Evolutionary conservation across 192 early-diverging fungal genomes (phyloP).

Genomic region (Gamsiella multidivaricata): DNA sequence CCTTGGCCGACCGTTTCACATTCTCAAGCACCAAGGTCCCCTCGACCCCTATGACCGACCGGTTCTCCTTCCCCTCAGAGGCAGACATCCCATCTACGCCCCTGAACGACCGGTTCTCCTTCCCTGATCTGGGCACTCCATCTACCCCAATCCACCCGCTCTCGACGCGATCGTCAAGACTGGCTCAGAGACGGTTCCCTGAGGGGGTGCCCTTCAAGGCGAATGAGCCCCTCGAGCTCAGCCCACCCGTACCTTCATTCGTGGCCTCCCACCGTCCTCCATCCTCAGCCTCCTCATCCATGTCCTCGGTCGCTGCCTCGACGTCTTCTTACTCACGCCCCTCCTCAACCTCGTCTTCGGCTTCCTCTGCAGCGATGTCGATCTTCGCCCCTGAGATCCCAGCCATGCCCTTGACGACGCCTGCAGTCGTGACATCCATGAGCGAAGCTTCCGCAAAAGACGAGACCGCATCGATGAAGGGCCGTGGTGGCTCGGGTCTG

Average conservation of each 20-base stretch:
- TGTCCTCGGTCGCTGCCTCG: conserved; percentile 12
- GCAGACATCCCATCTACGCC: not conserved
- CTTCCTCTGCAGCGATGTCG: conserved; percentile 10
- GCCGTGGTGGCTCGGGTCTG: not conserved
- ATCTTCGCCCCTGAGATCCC: not conserved
- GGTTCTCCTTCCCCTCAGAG: conserved; percentile 5
- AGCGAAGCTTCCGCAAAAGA: not conserved
- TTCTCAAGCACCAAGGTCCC: conserved; percentile 5
- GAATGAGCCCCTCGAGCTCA: conserved; percentile 7
- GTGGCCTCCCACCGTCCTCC: conserved; percentile 1
- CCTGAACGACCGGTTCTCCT: not conserved
- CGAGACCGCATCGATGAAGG: not conserved
- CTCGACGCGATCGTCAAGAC: no score
- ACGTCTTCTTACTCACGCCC: conserved; percentile 19
- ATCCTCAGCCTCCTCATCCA: not conserved
- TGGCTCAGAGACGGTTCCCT: no score
- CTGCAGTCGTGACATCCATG: not conserved
- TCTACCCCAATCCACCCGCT: no score
- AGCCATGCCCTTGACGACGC: not conserved
- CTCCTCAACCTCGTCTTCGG: conserved; percentile 13
- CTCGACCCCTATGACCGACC: conserved; percentile 4
- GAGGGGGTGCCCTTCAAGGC: conserved; percentile 9
- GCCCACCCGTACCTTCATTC: conserved; percentile 13
- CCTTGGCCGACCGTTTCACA: conserved; percentile 15
- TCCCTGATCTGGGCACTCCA: not conserved